Percentiles rank a stretch among this genome's conserved stretches.
These are phyloP conservation scores for Neostapfia colusana DNA, from an alignment of 176 grass and related monocot species.

Conservation along the genomic window DNA sequence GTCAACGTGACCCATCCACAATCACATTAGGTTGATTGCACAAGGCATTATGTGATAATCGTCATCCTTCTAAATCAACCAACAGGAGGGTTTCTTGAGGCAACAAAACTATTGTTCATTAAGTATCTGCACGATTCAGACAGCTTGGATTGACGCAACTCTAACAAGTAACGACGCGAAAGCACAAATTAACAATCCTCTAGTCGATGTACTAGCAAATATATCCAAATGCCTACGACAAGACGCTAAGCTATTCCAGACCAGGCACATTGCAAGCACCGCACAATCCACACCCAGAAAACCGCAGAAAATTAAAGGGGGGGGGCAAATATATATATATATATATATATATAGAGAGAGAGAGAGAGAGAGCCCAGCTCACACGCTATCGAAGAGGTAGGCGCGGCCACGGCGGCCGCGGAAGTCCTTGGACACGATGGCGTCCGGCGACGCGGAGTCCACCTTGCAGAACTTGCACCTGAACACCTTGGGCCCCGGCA, in stretches of 20 bases:
- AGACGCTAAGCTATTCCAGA: conserved; percentile 7
- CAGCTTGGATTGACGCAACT: not conserved
- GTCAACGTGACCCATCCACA: not conserved
- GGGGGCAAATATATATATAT: too few species aligned
- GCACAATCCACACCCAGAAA: not conserved
- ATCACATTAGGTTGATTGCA: not conserved
- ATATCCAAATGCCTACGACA: not conserved
- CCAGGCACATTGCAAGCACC: conserved; percentile 16
- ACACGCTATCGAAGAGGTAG: conserved; percentile 85
- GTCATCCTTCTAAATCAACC: not conserved
- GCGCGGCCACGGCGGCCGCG: conserved; percentile 67
- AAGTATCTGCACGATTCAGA: not conserved
- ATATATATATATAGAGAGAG: too few species aligned
- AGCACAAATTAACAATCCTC: not conserved
- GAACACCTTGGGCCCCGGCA: conserved; percentile 81
- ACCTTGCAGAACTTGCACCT: conserved; percentile 76
- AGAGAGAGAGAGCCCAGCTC: conserved; percentile 33
- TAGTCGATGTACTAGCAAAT: not conserved
- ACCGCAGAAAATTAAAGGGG: not conserved
- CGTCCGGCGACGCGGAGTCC: conserved; percentile 73
- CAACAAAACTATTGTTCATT: not conserved
- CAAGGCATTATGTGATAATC: not conserved
- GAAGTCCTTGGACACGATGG: conserved; percentile 83
- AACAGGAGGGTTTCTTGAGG: not conserved
- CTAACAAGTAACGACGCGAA: not conserved